Conservation (phyloP, 2,329 filamentous ascomycete species). For the Phoma herbarum region DNA sequence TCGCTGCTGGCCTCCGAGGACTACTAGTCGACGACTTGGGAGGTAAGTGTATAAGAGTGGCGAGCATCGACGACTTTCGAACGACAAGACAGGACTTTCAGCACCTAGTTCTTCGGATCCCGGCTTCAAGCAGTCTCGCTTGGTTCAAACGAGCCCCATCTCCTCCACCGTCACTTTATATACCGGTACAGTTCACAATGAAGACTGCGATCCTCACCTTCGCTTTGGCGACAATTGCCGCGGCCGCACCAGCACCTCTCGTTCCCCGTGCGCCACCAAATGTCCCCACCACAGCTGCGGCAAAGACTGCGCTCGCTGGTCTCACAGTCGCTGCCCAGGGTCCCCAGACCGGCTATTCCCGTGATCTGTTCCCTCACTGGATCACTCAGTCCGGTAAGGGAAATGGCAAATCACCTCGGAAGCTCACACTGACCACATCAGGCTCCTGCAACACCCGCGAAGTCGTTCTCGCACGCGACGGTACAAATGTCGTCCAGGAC, state of each 20-base stretch:
- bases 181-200: slow-evolving; percentile 31
- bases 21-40: neutral
- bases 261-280: slow-evolving; percentile 61
- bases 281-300: slow-evolving; percentile 67
- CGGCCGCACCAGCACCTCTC: slow-evolving; percentile 45
- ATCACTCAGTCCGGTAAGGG: slow-evolving; percentile 59
- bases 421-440: neutral
- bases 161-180: neutral
- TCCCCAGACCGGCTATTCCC: slow-evolving; percentile 67
- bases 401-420: neutral
- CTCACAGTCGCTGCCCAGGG: slow-evolving; percentile 67
- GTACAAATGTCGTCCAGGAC: slow-evolving; percentile 65
- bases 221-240: slow-evolving; percentile 33
- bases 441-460: slow-evolving; percentile 75
- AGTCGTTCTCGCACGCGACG: slow-evolving; percentile 77
- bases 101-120: neutral
- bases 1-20: slow-evolving; percentile 7
- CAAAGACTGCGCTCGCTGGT: slow-evolving; percentile 65
- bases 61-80: slow-evolving; percentile 14
- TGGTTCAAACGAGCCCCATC: neutral
- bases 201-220: slow-evolving; percentile 42
- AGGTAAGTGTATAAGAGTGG: slow-evolving; percentile 31
- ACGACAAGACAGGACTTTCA: slow-evolving; percentile 5
- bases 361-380: slow-evolving; percentile 77
- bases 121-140: slow-evolving; percentile 2